Conservation (phyloP, 306 rosid species). For the Citrullus mucosospermus region DNA sequence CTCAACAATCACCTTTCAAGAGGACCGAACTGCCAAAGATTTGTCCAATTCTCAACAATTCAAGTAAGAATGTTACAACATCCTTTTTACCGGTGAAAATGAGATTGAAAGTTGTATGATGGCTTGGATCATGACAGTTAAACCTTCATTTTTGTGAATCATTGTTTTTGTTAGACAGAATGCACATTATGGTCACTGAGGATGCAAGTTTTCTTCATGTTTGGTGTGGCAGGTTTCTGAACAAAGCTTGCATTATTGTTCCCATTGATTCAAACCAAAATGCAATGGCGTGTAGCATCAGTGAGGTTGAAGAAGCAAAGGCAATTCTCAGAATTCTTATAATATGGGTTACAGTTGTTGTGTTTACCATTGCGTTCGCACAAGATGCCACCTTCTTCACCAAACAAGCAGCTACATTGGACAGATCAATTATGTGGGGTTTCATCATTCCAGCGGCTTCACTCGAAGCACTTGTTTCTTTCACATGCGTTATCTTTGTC, state of each 20-base stretch:
- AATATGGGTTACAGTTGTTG: conserved; percentile 28
- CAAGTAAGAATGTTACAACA: conserved; percentile 17
- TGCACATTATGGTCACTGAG: neutral
- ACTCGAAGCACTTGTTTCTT: conserved; percentile 22
- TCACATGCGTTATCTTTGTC: conserved; percentile 18
- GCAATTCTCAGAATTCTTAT: conserved; percentile 27
- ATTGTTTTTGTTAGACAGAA: neutral
- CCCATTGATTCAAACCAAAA: conserved; percentile 13
- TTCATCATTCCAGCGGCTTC: conserved; percentile 46
- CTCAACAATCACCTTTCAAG: conserved; percentile 7
- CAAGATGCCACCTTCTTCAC: conserved; percentile 36
- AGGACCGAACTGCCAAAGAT: conserved; percentile 10
- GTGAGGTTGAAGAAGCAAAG: conserved; percentile 42
- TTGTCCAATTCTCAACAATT: conserved; percentile 25
- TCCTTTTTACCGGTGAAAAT: neutral
- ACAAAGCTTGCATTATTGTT: conserved; percentile 27
- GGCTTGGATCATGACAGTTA: neutral
- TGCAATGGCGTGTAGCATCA: conserved; percentile 6
- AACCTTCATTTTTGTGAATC: neutral
- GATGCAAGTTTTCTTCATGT: neutral
- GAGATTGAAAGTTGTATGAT: neutral
- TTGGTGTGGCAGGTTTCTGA: conserved; percentile 25
- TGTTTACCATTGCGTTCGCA: conserved; percentile 19
- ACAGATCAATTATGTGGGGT: conserved; percentile 30
- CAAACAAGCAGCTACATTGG: conserved; percentile 43